These are phyloP conservation scores for Krasilnikovozyma curviuscula DNA, from an alignment of 768 basidiomycete genomes.

Conservation along the genomic window DNA sequence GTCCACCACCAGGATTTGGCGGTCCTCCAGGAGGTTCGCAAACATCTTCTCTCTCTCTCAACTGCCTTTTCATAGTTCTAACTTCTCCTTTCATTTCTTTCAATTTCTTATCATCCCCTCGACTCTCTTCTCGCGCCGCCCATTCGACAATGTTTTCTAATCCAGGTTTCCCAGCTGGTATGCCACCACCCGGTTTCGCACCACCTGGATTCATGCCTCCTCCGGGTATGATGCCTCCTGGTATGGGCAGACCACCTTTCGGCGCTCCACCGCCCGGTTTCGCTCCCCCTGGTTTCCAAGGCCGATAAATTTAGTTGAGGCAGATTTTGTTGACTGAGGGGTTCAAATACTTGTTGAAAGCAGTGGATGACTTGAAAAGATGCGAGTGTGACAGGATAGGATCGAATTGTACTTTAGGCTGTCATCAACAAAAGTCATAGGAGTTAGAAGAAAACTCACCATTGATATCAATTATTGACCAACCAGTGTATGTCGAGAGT, in stretches of 20 bases:
- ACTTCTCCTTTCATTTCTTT: background rate
- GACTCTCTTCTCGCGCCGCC: background rate
- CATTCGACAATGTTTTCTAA: background rate
- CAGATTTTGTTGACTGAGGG: too few relatives aligned
- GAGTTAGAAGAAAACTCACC: too few relatives aligned
- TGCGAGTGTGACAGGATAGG: too few relatives aligned
- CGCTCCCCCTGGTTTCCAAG: constrained; percentile 9
- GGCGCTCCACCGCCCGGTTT: constrained; percentile 12
- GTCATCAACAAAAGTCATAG: too few relatives aligned
- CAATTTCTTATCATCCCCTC: background rate
- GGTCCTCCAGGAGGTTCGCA: constrained; percentile 3
- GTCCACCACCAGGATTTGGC: constrained; percentile 28
- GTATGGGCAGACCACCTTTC: constrained; percentile 1
- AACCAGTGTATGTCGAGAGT: too few relatives aligned
- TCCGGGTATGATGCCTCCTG: too few relatives aligned
- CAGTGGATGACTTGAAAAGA: too few relatives aligned
- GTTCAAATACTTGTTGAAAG: too few relatives aligned
- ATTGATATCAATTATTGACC: too few relatives aligned
- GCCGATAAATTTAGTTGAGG: too few relatives aligned
- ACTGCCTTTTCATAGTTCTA: background rate
- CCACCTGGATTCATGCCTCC: constrained; percentile 7
- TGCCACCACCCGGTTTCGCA: constrained; percentile 12
- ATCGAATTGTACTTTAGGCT: too few relatives aligned
- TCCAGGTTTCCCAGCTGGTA: background rate
- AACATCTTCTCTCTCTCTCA: background rate